phyloP scores from a whole-genome alignment of 257 asterid species.

The Cynanchum wilfordii region DNA sequence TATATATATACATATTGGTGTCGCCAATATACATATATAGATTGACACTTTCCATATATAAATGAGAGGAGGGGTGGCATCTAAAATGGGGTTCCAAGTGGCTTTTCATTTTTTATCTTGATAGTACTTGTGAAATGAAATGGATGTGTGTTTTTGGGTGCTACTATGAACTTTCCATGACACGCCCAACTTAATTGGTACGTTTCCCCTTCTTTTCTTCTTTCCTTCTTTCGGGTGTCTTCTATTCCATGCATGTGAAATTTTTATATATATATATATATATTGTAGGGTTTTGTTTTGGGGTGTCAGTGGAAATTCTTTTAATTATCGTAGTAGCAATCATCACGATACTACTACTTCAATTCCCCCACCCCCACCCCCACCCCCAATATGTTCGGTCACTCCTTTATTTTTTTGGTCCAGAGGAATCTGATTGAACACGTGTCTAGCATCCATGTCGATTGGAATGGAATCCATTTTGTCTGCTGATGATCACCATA shows the following conservation, averaged over 20 bases:
- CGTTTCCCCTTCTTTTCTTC: background rate
- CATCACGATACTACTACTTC: background rate
- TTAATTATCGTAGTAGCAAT: conserved; percentile 18
- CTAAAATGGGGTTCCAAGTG: conserved; percentile 45
- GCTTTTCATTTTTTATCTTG: conserved; percentile 6
- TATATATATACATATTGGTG: background rate
- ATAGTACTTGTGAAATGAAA: conserved; percentile 18
- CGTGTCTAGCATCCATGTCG: conserved; percentile 7
- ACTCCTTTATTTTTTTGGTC: background rate
- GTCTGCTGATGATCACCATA: background rate
- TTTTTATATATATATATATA: background rate
- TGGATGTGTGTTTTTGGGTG: background rate
- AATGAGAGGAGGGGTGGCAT: background rate
- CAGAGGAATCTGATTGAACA: conserved; percentile 5
- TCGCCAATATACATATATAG: background rate
- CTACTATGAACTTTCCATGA: conserved; percentile 19
- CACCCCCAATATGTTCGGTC: conserved; percentile 15
- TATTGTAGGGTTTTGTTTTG: too few relatives aligned
- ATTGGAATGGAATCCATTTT: conserved; percentile 5
- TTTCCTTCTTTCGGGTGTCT: conserved; percentile 7
- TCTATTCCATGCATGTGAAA: conserved; percentile 20
- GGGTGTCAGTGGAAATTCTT: conserved; percentile 2
- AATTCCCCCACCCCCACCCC: conserved; percentile 13
- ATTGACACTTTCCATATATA: background rate
- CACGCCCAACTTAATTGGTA: conserved; percentile 16